phyloP scores from a whole-genome alignment of 306 rosid genomes.

The Citrullus mucosospermus region DNA sequence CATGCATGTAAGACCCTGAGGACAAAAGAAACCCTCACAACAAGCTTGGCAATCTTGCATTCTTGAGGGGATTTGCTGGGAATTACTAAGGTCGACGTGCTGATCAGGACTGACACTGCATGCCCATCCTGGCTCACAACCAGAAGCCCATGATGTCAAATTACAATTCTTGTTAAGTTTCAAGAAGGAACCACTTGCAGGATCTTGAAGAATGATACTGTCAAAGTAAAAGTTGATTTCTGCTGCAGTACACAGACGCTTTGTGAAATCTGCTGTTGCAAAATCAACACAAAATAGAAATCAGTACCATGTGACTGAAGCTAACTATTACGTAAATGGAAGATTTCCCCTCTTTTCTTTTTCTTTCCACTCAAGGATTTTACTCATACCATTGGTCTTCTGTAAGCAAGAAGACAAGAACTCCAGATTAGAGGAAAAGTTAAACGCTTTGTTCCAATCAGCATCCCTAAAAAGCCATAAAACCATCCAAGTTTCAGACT shows the following conservation, averaged over 20 bases:
- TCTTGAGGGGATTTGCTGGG: conserved; percentile 64
- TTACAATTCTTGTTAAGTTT: conserved; percentile 84
- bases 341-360: too few species aligned
- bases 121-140: conserved; percentile 99
- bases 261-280: conserved; percentile 53
- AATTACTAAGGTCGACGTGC: conserved; percentile 43
- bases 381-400: conserved; percentile 50
- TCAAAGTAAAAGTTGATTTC: conserved; percentile 63
- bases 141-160: conserved; percentile 80
- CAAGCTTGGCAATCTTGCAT: conserved; percentile 65
- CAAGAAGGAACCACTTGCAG: conserved; percentile 40
- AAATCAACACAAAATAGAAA: conserved; percentile 15
- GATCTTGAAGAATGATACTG: conserved; percentile 36
- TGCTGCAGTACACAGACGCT: conserved; percentile 77
- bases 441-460: conserved; percentile 87
- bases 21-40: conserved; percentile 94
- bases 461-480: conserved; percentile 46
- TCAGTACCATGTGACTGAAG: background rate
- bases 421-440: conserved; percentile 59
- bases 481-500: background rate
- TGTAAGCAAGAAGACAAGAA: conserved; percentile 75
- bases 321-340: background rate
- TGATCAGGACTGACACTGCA: conserved; percentile 42
- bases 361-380: conserved; percentile 8
- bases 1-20: conserved; percentile 95